Base-by-base conservation (phyloP, 2,329 filamentous ascomycete species). In the Colletotrichum simmondsii region DNA sequence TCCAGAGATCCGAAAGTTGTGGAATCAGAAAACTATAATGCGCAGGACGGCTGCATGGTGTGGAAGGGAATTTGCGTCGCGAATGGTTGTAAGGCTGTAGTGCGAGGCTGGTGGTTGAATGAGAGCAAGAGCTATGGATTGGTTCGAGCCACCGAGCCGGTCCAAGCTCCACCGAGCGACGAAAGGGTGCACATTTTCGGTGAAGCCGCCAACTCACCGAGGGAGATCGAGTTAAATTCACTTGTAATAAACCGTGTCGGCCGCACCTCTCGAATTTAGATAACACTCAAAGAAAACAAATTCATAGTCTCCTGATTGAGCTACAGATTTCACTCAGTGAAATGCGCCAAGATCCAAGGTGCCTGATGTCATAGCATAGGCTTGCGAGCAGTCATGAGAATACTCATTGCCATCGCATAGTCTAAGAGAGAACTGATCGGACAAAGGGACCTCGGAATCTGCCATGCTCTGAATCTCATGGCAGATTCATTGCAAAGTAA, bases 101-200 rank as follows among this genome's bases (percentile, higher is more conserved):
- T 28, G 49, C 66, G 6, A 73, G 70, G 66, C 71, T 73, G 66
- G 46, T 61, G 8, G 22, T 69, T 49, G 32, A 53, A 63, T 4
- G 53, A 59, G 56, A 61, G 46, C 32, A 59, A 26, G 46, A 61
- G 65, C 65, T 64, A 64, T 46, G 59, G 65, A 72, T 72, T 72
- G 69, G 69, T 26, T 72, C n/a, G 28, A 57, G 37, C n/a, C 30
- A 32, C 65, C 28, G 59, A 4, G 24, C 37, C 28, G 57, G 57
- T 35, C 32, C n/a, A 24, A 72, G 69, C 52, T 68, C 70, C 70
- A 69, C 53, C 16, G 24, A 16, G 19, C 70, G 59, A 69, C 69
- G 37, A 62, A 2, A n/a, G n/a, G 24, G 24, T 24, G 53, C 42
- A 16, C 16, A 2, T 46, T 6, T 26, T 63, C 53, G 53, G 53